Evolutionary conservation across 441 rosid species (phyloP), one percentile per base, ranked within the genome.

Genomic region (Viola pubescens): DNA sequence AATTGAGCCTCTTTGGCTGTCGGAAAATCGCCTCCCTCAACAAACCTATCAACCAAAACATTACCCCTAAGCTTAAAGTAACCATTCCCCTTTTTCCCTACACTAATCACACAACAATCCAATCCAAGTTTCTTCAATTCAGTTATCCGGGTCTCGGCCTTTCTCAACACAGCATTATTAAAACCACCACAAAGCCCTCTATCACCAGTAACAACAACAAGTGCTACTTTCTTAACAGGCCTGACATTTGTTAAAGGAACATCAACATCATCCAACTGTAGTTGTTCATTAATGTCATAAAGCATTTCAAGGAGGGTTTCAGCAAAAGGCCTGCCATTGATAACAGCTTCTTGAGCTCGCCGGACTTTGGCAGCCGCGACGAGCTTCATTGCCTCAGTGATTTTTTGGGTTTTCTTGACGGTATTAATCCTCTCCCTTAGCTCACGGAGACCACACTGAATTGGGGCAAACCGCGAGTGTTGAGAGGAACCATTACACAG

Each of bases 371-470:
- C 94, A 4, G 95, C 94, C 0, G 97, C 91, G 6, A 87, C 88
- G 14, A 87, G 84, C 64, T 85, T 87, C 91, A 87, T 90, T 1
- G 95, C 94, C 73, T 87, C 91, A 0, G 97, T 90, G 78, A 87
- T 84, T 78, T 84, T 87, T 64, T 82, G 89, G 4, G 91, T 81
- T 79, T 70, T 83, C 71, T 81, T 85, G 48, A 87, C 94, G 0
- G 87, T 74, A 53, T 72, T 79, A 64, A 87, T 87, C 37, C 87
- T 81, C 9, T 73, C 77, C 60, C 84, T 70, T 9, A 87, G 77
- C 62, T 90, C 92, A 13, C 89, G 86, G 3, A 85, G 82, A 52
- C 89, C 76, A 16, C 94, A 77, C 6, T 70, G 82, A 75, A 87
- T 60, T 2, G 70, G 70, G 52, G 77, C 34, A 42, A 40, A 64